Conservation (phyloP, 2,329 filamentous ascomycete genomes). For the Zymoseptoria crescenta region DNA sequence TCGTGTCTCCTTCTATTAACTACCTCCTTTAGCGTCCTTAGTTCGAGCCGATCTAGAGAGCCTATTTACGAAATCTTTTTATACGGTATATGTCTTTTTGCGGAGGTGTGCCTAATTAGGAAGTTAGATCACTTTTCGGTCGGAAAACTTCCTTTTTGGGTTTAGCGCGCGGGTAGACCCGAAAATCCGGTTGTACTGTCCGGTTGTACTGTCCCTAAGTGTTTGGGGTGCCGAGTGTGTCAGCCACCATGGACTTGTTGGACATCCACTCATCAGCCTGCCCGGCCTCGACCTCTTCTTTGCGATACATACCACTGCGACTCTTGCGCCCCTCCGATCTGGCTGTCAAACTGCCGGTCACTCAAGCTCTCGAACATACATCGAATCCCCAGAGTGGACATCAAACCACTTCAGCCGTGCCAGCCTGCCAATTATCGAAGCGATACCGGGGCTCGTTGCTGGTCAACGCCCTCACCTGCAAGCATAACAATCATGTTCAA, state of each 20-base stretch:
- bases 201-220: too few species aligned
- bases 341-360: background rate
- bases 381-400: background rate
- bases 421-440: background rate
- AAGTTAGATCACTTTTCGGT: too few species aligned
- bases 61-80: too few species aligned
- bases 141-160: too few species aligned
- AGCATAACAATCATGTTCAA: conserved; percentile 15
- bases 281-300: background rate
- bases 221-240: background rate
- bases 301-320: background rate
- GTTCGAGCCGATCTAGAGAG: too few species aligned
- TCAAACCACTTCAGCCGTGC: too few species aligned
- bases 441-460: background rate
- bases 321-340: background rate
- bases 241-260: background rate
- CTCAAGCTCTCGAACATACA: background rate
- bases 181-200: too few species aligned
- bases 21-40: too few species aligned
- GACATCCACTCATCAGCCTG: background rate
- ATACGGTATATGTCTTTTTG: too few species aligned
- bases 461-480: background rate
- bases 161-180: too few species aligned
- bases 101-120: too few species aligned
- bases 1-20: too few species aligned